A percentile compares a stretch with the other conserved stretches of the same genome.
These are phyloP conservation scores for Trichoderma aggressivum DNA, from an alignment of 2,329 filamentous ascomycete species.

Conservation along the genomic window DNA sequence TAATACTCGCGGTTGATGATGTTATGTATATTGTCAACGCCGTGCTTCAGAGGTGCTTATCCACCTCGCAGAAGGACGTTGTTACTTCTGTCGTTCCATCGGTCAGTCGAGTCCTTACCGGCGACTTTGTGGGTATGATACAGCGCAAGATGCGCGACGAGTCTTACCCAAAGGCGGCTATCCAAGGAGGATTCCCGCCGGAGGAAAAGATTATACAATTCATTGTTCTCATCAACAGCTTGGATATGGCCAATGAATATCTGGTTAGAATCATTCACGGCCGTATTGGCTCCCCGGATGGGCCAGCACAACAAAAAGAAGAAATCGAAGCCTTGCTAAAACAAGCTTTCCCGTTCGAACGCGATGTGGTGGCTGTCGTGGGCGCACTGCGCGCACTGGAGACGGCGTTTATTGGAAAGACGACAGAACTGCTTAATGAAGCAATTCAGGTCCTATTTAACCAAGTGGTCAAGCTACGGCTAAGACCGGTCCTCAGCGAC, in stretches of 20 bases:
- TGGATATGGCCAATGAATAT: constrained; percentile 90
- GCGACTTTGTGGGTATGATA: constrained; percentile 94
- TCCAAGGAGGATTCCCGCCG: constrained; percentile 78
- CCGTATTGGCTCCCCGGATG: constrained; percentile 51
- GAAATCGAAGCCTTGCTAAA: constrained; percentile 46
- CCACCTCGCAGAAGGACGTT: constrained; percentile 78
- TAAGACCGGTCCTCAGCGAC: constrained; percentile 81
- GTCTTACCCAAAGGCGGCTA: constrained; percentile 75
- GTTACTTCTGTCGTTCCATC: constrained; percentile 75
- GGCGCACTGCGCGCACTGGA: constrained; percentile 67
- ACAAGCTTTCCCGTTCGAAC: constrained; percentile 74
- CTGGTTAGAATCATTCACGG: constrained; percentile 77
- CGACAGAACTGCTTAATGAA: constrained; percentile 77
- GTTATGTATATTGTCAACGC: constrained; percentile 99
- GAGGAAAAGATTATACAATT: constrained; percentile 88
- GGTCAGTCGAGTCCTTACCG: constrained; percentile 73
- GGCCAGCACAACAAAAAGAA: constrained; percentile 33
- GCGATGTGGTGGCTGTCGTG: constrained; percentile 68
- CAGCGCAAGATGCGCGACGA: constrained; percentile 98
- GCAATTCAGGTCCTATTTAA: constrained; percentile 83
- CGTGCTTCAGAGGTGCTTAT: constrained; percentile 79
- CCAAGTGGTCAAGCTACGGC: constrained; percentile 78
- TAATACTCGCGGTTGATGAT: constrained; percentile 93
- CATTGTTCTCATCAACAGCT: constrained; percentile 89
- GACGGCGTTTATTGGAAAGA: constrained; percentile 70